Percentiles rank a stretch among this genome's conserved stretches.
phyloP scores from a whole-genome alignment of 2,329 filamentous ascomycete genomes.

The Epichloe bromicola region DNA sequence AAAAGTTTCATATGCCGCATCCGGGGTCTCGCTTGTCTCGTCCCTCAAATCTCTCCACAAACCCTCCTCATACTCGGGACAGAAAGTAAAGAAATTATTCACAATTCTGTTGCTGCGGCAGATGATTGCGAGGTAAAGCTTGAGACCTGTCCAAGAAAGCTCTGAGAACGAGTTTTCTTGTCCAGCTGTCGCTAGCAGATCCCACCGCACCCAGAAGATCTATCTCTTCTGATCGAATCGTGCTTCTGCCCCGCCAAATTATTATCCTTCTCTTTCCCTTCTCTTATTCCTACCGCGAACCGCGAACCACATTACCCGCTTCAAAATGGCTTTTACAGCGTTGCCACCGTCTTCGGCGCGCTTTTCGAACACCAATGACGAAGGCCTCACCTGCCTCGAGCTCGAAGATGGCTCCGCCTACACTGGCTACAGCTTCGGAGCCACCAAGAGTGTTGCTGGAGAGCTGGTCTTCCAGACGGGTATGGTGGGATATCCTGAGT shows the following conservation, averaged over 20 bases:
- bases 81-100: conserved; percentile 4
- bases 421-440: conserved; percentile 94
- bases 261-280: not conserved
- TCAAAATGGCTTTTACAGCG: conserved; percentile 22
- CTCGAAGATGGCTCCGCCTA: conserved; percentile 83
- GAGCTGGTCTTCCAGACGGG: conserved; percentile 99
- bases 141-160: conserved; percentile 22
- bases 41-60: conserved; percentile 8
- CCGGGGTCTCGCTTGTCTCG: conserved; percentile 1
- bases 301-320: not conserved
- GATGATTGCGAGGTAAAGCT: conserved; percentile 25
- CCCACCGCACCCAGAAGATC: conserved; percentile 13
- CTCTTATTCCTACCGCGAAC: not conserved
- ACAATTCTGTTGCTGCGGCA: conserved; percentile 16
- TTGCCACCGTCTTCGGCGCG: conserved; percentile 48
- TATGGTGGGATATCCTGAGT: conserved; percentile 98
- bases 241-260: conserved; percentile 18
- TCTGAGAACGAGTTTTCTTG: conserved; percentile 26
- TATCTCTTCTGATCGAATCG: conserved; percentile 3
- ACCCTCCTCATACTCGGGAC: conserved; percentile 4
- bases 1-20: conserved; percentile 3
- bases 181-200: conserved; percentile 21
- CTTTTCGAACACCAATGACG: conserved; percentile 36
- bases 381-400: conserved; percentile 71
- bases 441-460: conserved; percentile 83